These are phyloP conservation scores for Thecaphora thlaspeos DNA, from an alignment of 1,284 basidiomycete species.

Conservation along the genomic window DNA sequence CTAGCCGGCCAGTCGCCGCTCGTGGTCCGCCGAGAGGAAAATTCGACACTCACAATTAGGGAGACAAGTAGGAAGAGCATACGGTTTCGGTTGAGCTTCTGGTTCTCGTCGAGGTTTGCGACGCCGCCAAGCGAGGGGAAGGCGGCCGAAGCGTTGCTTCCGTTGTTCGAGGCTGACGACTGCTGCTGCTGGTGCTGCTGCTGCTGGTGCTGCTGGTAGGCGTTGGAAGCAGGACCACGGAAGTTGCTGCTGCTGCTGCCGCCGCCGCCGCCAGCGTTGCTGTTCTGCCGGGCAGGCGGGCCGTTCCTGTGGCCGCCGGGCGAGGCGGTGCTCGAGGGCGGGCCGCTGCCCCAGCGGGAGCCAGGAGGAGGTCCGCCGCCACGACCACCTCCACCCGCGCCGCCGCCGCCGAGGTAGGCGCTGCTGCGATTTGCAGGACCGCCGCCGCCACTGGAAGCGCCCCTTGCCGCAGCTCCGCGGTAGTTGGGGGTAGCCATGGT, in stretches of 20 bases:
- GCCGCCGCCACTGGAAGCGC: conserved; percentile 13
- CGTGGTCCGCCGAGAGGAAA: too few species aligned
- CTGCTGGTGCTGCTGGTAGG: conserved; percentile 2
- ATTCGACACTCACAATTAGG: conserved; percentile 17
- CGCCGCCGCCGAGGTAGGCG: conserved; percentile 13
- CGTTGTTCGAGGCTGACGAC: neutral
- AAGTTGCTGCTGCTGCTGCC: conserved; percentile 14
- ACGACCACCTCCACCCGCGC: conserved; percentile 11
- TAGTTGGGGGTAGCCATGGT: too few species aligned
- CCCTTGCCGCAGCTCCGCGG: conserved; percentile 3
- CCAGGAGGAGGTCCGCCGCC: conserved; percentile 13
- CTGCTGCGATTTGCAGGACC: conserved; percentile 12
- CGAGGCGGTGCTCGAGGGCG: conserved; percentile 12
- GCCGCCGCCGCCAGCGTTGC: too few species aligned
- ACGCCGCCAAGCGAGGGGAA: conserved; percentile 21
- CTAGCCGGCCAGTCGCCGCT: too few species aligned
- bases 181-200: conserved; percentile 2
- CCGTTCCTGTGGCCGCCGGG: conserved; percentile 10
- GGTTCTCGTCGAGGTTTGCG: conserved; percentile 14
- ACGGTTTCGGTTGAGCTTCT: conserved; percentile 39
- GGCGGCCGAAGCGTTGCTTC: conserved; percentile 1
- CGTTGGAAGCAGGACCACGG: conserved; percentile 6
- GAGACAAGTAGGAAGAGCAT: conserved; percentile 42
- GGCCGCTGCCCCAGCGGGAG: conserved; percentile 25
- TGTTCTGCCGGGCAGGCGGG: conserved; percentile 2